These are phyloP conservation scores for Aspergillus homomorphus DNA, from an alignment of 495 filamentous ascomycete genomes.

Conservation along the genomic window DNA sequence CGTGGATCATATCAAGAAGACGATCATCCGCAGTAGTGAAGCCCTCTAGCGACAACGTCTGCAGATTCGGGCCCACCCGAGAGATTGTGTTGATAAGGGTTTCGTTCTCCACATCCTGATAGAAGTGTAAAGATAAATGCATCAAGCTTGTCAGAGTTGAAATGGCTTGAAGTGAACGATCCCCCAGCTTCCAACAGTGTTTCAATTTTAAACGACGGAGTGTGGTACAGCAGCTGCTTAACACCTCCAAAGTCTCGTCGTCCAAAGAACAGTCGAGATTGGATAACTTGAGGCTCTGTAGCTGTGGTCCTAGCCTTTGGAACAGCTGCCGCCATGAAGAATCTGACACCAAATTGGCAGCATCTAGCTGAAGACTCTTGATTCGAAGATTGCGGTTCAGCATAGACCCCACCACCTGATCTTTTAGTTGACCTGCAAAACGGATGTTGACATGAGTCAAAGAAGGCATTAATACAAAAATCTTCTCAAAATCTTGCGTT, in stretches of 20 bases:
- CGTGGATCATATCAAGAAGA: slow-evolving; percentile 62
- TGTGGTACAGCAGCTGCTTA: slow-evolving; percentile 58
- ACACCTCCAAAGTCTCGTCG: slow-evolving; percentile 55
- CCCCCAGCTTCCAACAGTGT: slow-evolving; percentile 51
- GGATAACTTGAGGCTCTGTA: slow-evolving; percentile 65
- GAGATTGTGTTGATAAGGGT: slow-evolving; percentile 58
- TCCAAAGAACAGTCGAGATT: slow-evolving; percentile 71
- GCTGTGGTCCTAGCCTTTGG: slow-evolving; percentile 52
- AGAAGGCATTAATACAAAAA: slow-evolving; percentile 70
- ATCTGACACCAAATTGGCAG: slow-evolving; percentile 75
- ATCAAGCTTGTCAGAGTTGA: slow-evolving; percentile 55
- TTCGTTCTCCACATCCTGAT: slow-evolving; percentile 50
- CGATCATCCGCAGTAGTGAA: slow-evolving; percentile 57
- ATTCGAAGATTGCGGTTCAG: slow-evolving; percentile 63
- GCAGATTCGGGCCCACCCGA: slow-evolving; percentile 56
- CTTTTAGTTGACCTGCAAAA: slow-evolving; percentile 85
- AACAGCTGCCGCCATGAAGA: slow-evolving; percentile 67
- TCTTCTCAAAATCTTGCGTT: slow-evolving; percentile 70
- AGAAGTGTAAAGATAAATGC: slow-evolving; percentile 68
- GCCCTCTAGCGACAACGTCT: slow-evolving; percentile 68
- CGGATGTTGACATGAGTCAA: slow-evolving; percentile 67
- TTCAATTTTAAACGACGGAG: slow-evolving; percentile 72
- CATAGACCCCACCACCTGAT: slow-evolving; percentile 74
- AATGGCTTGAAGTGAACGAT: slow-evolving; percentile 50
- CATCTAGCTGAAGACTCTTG: slow-evolving; percentile 62